Base-by-base conservation (phyloP, 2,329 filamentous ascomycete species). In the Fusarium dimerum region DNA sequence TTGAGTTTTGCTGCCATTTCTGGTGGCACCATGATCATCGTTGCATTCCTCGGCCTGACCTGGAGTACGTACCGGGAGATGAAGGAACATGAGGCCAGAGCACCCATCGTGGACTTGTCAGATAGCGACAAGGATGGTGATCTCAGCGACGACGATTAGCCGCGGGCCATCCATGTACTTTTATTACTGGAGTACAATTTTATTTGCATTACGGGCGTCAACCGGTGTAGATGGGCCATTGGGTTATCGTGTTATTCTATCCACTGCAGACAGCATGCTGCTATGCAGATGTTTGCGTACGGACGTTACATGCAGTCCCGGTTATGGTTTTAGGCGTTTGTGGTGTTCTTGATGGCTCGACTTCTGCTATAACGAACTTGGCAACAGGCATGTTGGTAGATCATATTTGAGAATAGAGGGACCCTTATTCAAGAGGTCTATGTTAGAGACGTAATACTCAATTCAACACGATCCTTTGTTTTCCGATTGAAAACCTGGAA, bases 61-160 rank as follows among this genome's bases (percentile, higher is more conserved):
- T 97, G 87, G 85, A 94, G 91, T 60, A 97, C 93, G 1, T 99
- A 93, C 74, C 83, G 87, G 46, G 94, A 99, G 76, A 93, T 97
- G 87, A 83, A 86, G 43, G 91, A 96, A 71, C 90, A 96, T 61
- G 82, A 86, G 63, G 79, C 80, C 58, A 86, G 85, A 66, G 85
- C 79, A 64, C 56, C 70, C 40, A 70, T 67, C 6, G 71, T 77
- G 3, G 77, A 79, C 48, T 66, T 77, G 51, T 73, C 73, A 13
- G 76, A 78, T 44, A 77, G 76, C 42, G 76, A 78, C 39, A 76
- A 80, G 47, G 77, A 80, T 47, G 73, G 68, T 17, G 74, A 77
- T 43, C 63, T 69, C 40, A 67, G 68, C 45, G 66, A 69, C 39
- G 65, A 66, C n/a, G 65, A 62, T 16, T 59, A 47, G 40, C 32